These are phyloP conservation scores for Ottelia alismoides DNA, from an alignment of 106 monocot species.

Conservation along the genomic window DNA sequence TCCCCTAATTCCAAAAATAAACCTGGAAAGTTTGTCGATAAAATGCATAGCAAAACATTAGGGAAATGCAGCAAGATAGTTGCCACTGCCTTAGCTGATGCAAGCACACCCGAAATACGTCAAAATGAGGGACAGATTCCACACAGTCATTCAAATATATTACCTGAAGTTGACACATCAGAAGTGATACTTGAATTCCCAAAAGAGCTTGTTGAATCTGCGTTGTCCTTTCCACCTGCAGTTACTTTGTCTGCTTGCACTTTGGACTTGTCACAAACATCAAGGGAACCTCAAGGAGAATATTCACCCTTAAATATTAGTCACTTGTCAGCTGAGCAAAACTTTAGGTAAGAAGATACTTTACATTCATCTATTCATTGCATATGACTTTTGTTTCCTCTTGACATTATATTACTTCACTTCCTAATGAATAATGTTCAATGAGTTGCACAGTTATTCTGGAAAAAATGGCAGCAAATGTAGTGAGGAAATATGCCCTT, in stretches of 20 bases:
- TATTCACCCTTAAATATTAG: too few species aligned
- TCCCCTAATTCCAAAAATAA: constrained; percentile 8
- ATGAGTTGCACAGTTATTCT: too few species aligned
- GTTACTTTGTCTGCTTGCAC: constrained; percentile 30
- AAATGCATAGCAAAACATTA: constrained; percentile 11
- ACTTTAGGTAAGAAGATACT: constrained; percentile 1
- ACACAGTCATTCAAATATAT: constrained; percentile 7
- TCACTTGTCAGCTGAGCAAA: constrained; percentile 4
- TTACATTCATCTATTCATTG: too few species aligned
- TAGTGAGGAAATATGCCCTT: too few species aligned
- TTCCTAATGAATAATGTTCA: too few species aligned
- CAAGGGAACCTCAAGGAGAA: too few species aligned
- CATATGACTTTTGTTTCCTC: too few species aligned
- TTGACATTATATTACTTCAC: constrained; percentile 21
- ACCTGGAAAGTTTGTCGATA: constrained; percentile 14
- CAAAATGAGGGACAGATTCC: constrained; percentile 14
- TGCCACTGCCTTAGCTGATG: constrained; percentile 27
- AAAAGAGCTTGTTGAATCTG: constrained; percentile 14
- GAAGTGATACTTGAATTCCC: constrained; percentile 55
- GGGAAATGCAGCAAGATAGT: constrained; percentile 40
- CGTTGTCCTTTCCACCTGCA: constrained; percentile 22
- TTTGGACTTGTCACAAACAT: too few species aligned
- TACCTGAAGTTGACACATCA: constrained; percentile 16
- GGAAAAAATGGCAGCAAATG: too few species aligned
- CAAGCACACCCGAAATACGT: constrained; percentile 1